Evolutionary conservation across 306 rosid genomes (phyloP), one percentile per base, ranked within the genome.

Genomic region (Sophora flavescens): DNA sequence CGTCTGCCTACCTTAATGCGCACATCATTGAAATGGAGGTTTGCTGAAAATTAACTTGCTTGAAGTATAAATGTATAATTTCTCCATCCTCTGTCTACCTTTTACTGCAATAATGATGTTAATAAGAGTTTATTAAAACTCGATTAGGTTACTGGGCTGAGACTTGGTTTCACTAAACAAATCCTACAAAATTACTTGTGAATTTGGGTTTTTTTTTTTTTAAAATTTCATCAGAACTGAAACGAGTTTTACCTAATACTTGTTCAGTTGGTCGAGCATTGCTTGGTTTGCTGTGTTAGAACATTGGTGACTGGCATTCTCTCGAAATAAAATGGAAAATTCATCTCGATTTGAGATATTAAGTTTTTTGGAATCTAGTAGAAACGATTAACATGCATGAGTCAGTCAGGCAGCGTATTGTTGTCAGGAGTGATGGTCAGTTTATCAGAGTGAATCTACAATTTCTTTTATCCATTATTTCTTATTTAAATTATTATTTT

Each of bases 401-500:
- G 18, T 59, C 44, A 28, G 68, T 57, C 3, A 2, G 45, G 45
- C 47, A 30, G 51, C 66, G 62, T 41, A 17, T 51, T 63, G 3
- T n/a, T 64, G 52, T 52, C 52, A 53, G 32, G 35, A 67, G 61
- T 13, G 16, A n/a, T 78, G 59, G 62, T 60, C 70, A 70, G 74
- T 52, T 62, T 42, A 75, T 71, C 36, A 41, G 32, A 70, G 65
- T 14, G 75, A 42, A 58, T 78, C 4, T 41, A 63, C 45, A 74
- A 68, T 44, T 73, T 74, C n/a, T 56, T 39, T 30, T 39, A 58
- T 36, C 78, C 58, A 18, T 50, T 2, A 35, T 65, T 70, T 64
- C 62, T 59, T 41, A 45, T 67, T 4, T 68, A 30, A 81, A 51
- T 57, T 28, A 16, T 53, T 33, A 72, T 74, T 81, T 65, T 87